phyloP scores from a whole-genome alignment of 768 basidiomycete genomes.

The Boletus coccyginus region DNA sequence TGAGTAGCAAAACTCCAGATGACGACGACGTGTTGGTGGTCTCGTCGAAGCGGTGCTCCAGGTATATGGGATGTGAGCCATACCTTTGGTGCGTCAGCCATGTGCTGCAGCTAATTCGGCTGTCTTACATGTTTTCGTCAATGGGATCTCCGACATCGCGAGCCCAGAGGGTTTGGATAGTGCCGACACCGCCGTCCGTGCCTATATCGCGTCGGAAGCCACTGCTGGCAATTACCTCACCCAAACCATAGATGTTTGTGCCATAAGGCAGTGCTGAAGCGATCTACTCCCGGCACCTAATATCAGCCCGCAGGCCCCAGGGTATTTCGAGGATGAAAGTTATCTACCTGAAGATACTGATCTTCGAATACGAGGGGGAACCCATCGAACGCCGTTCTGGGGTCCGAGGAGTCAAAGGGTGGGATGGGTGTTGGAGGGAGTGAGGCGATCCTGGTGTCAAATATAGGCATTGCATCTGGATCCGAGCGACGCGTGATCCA shows the following conservation, averaged over 20 bases:
- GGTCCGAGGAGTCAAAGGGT: slow-evolving; percentile 50
- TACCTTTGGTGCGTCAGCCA: slow-evolving; percentile 41
- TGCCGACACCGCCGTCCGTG: slow-evolving; percentile 46
- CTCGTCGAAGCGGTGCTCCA: slow-evolving; percentile 68
- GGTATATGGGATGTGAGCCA: slow-evolving; percentile 68
- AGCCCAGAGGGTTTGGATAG: slow-evolving; percentile 68
- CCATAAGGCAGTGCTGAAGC: slow-evolving; percentile 62
- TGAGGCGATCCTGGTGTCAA: slow-evolving; percentile 66
- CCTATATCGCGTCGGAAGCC: slow-evolving; percentile 65
- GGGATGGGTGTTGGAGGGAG: slow-evolving; percentile 59
- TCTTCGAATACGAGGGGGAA: slow-evolving; percentile 78
- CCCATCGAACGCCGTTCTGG: slow-evolving; percentile 54
- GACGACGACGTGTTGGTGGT: slow-evolving; percentile 50
- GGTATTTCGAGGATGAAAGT: neutral
- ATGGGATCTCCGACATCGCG: slow-evolving; percentile 60
- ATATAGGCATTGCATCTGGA: slow-evolving; percentile 53
- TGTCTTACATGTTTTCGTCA: slow-evolving; percentile 61
- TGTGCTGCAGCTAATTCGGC: neutral
- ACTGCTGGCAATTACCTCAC: slow-evolving; percentile 68
- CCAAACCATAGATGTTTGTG: slow-evolving; percentile 77
- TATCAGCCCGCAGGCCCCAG: neutral
- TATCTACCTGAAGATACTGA: slow-evolving; percentile 65
- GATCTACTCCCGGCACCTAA: slow-evolving; percentile 36
- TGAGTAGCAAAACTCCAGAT: slow-evolving; percentile 76
- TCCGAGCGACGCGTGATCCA: slow-evolving; percentile 73